These are phyloP conservation scores for Porphyra umbilicalis DNA, from an alignment of 31 red algal species.

Conservation along the genomic window DNA sequence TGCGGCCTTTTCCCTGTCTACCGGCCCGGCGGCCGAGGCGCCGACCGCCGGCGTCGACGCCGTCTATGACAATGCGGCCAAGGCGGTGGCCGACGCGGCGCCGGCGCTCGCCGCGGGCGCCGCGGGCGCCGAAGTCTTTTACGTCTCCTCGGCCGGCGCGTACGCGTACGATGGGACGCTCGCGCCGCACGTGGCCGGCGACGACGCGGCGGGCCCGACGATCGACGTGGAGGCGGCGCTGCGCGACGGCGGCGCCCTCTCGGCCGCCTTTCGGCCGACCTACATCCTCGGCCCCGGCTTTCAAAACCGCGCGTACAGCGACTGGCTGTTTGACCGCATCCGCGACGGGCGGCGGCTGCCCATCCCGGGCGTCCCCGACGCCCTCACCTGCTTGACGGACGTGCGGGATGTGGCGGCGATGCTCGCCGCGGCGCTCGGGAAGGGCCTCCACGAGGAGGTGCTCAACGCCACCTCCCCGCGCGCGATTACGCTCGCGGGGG, in stretches of 20 bases:
- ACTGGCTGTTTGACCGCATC: constrained; percentile 79
- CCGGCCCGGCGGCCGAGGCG: constrained; percentile 17
- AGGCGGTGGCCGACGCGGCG: constrained; percentile 52
- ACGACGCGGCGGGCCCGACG: constrained; percentile 26
- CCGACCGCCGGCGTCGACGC: constrained; percentile 18
- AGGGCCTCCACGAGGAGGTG: constrained; percentile 36
- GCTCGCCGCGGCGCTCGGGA: constrained; percentile 52
- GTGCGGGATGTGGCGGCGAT: constrained; percentile 74
- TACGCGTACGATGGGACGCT: constrained; percentile 54
- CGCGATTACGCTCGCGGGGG: constrained; percentile 36
- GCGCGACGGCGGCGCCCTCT: constrained; percentile 28
- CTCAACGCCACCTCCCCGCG: constrained; percentile 52
- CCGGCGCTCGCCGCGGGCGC: constrained; percentile 43
- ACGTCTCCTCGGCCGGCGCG: constrained; percentile 59
- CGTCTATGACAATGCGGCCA: constrained; percentile 70
- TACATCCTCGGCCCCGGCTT: constrained; percentile 62
- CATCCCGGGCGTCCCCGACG: constrained; percentile 49
- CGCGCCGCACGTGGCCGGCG: constrained; percentile 46
- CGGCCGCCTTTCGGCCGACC: constrained; percentile 66
- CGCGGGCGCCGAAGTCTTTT: constrained; percentile 53
- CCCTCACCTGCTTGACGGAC: constrained; percentile 65
- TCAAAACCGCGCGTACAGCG: constrained; percentile 63
- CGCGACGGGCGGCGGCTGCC: constrained; percentile 37
- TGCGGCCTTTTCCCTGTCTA: constrained; percentile 20
- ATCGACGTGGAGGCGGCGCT: constrained; percentile 55